Evolutionary conservation across 2,329 filamentous ascomycete genomes (phyloP).

Genomic region (Clonostachys rhizophaga): DNA sequence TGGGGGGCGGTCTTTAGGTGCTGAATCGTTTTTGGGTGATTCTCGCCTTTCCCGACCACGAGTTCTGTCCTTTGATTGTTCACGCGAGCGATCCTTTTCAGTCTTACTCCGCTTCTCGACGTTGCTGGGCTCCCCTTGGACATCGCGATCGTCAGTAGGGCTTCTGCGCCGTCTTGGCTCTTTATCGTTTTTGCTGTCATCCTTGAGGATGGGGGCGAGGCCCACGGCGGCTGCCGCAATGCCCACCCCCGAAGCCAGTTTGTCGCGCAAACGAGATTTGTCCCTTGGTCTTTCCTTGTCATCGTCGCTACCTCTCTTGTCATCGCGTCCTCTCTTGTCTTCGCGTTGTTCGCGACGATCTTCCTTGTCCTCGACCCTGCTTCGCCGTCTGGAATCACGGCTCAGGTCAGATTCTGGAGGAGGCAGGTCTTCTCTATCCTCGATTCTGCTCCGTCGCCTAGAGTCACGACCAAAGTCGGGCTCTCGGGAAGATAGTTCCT

Average conservation of each 20-base stretch:
- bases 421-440: conserved; percentile 1
- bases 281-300: conserved; percentile 25
- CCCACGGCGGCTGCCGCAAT: conserved; percentile 44
- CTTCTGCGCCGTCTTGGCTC: conserved; percentile 14
- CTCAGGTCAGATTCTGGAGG: conserved; percentile 4
- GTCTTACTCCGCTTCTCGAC: background rate
- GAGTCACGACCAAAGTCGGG: conserved; percentile 5
- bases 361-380: conserved; percentile 1
- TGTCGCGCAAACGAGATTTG: conserved; percentile 39
- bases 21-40: background rate
- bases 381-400: conserved; percentile 4
- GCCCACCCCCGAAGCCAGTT: conserved; percentile 39
- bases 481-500: conserved; percentile 3
- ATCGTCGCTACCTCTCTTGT: conserved; percentile 18
- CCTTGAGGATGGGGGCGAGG: conserved; percentile 27
- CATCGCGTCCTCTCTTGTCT: conserved; percentile 19
- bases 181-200: conserved; percentile 22
- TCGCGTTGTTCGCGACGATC: conserved; percentile 4
- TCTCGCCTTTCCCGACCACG: background rate
- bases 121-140: conserved; percentile 10
- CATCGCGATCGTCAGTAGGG: conserved; percentile 20
- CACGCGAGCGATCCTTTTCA: background rate
- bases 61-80: background rate
- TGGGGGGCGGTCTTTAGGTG: conserved; percentile 15
- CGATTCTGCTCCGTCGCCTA: background rate